Conservation (phyloP, 202 grass and related monocot species). For the Carex arenaria region DNA sequence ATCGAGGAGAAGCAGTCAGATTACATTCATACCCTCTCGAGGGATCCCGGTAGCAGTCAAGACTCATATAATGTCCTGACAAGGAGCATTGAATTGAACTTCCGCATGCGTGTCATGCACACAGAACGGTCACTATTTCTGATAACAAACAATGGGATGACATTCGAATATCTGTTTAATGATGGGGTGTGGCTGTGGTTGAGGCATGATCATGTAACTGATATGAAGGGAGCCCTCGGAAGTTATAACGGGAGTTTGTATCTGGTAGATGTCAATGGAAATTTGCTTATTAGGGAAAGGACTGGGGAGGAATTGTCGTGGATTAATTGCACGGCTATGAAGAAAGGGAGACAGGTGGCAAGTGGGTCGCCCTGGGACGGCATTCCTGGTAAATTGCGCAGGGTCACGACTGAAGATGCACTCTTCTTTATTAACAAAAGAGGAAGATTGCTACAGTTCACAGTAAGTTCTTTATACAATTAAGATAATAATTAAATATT, state of each 20-base stretch:
- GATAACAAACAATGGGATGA: slow-evolving; percentile 61
- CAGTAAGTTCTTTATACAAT: slow-evolving; percentile 38
- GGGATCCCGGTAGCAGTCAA: slow-evolving; percentile 14
- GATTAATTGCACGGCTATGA: slow-evolving; percentile 95
- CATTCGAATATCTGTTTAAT: slow-evolving; percentile 75
- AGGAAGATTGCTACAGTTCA: slow-evolving; percentile 83
- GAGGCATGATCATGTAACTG: slow-evolving; percentile 67
- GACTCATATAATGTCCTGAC: slow-evolving; percentile 66
- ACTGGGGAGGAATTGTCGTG: slow-evolving; percentile 62
- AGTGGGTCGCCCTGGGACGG: slow-evolving; percentile 92
- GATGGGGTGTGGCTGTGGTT: slow-evolving; percentile 89
- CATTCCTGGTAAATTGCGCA: slow-evolving; percentile 40
- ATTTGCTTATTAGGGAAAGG: slow-evolving; percentile 90
- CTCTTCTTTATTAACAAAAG: slow-evolving; percentile 92
- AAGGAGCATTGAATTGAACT: slow-evolving; percentile 64
- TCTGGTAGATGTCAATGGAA: slow-evolving; percentile 63
- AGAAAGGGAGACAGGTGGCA: slow-evolving; percentile 59
- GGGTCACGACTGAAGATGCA: slow-evolving; percentile 53
- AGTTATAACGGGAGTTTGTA: slow-evolving; percentile 94
- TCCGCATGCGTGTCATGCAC: slow-evolving; percentile 76
- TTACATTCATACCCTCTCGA: slow-evolving; percentile 45
- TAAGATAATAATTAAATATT: neutral
- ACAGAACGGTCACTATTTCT: slow-evolving; percentile 78
- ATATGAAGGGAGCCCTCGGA: slow-evolving; percentile 64
- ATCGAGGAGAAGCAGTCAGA: slow-evolving; percentile 50